Conservation (phyloP, 805 yeast species). For the Saturnispora zaruensis region DNA sequence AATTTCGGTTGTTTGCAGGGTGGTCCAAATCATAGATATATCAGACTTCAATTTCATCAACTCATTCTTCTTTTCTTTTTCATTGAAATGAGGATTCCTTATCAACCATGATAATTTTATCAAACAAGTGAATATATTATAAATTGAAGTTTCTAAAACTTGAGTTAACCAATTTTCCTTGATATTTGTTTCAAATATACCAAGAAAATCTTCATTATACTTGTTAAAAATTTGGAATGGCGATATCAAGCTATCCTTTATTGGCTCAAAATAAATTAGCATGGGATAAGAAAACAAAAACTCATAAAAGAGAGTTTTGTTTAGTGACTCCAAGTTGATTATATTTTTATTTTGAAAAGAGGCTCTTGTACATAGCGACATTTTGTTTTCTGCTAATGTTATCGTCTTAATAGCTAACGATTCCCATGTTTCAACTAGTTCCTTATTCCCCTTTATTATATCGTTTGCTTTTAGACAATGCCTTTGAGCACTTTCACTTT, state of each 20-base stretch:
- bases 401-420: slow-evolving; percentile 34
- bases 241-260: slow-evolving; percentile 29
- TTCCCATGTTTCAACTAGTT: slow-evolving; percentile 27
- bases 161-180: slow-evolving; percentile 28
- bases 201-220: slow-evolving; percentile 20
- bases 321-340: slow-evolving; percentile 1
- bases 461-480: slow-evolving; percentile 21
- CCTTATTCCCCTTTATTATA: slow-evolving; percentile 15
- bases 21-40: slow-evolving; percentile 25
- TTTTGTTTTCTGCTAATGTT: slow-evolving; percentile 31
- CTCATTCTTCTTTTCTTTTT: slow-evolving; percentile 7
- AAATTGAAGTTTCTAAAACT: slow-evolving; percentile 32
- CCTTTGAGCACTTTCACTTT: slow-evolving; percentile 20
- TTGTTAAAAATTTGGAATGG: slow-evolving; percentile 33
- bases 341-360: not conserved
- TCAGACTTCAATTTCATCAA: slow-evolving; percentile 15
- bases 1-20: slow-evolving; percentile 26
- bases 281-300: slow-evolving; percentile 36
- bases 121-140: slow-evolving; percentile 30
- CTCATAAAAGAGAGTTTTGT: slow-evolving; percentile 10
- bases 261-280: slow-evolving; percentile 30
- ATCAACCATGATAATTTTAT: slow-evolving; percentile 34
- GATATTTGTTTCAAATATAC: slow-evolving; percentile 3
- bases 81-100: slow-evolving; percentile 4
- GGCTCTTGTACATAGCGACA: slow-evolving; percentile 18